Evolutionary conservation across 129 eudicot species (phyloP).

Genomic region (Escallonia rubra): DNA sequence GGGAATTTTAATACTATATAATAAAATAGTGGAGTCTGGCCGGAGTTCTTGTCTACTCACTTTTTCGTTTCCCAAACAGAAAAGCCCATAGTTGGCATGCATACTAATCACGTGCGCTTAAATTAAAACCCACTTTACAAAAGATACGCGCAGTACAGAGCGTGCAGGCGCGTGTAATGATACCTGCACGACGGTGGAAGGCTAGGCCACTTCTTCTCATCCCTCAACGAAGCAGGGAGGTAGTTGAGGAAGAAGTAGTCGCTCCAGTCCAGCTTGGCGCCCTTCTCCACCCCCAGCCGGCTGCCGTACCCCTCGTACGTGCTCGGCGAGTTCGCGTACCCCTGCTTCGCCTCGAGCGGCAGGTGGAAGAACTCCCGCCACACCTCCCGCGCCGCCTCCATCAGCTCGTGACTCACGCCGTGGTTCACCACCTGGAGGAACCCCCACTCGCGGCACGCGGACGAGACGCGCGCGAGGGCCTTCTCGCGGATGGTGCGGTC

Average conservation of each 20-base stretch:
- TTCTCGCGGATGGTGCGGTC: slow-evolving; percentile 13
- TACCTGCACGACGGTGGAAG: slow-evolving; percentile 56
- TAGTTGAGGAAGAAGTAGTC: slow-evolving; percentile 61
- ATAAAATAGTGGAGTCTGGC: too few species aligned
- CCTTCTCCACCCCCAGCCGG: slow-evolving; percentile 60
- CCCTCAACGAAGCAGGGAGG: slow-evolving; percentile 36
- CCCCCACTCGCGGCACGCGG: slow-evolving; percentile 66
- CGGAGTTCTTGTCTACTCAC: too few species aligned
- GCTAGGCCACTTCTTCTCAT: slow-evolving; percentile 56
- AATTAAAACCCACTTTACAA: too few species aligned
- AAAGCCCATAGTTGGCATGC: too few species aligned
- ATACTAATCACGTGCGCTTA: too few species aligned
- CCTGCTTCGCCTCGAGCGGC: slow-evolving; percentile 50
- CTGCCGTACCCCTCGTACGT: slow-evolving; percentile 82
- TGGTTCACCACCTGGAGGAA: slow-evolving; percentile 75
- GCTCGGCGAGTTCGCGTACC: slow-evolving; percentile 46
- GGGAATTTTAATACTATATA: too few species aligned
- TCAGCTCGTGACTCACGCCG: slow-evolving; percentile 50
- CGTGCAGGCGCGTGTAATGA: too few species aligned
- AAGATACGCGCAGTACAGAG: too few species aligned
- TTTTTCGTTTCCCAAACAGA: too few species aligned
- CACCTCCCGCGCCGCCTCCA: slow-evolving; percentile 31
- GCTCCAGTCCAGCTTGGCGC: slow-evolving; percentile 65
- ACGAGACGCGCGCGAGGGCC: slow-evolving; percentile 20
- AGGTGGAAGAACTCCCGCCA: slow-evolving; percentile 66